Base-by-base conservation (phyloP, 2,329 filamentous ascomycete genomes). In the Ophiostoma piceae region DNA sequence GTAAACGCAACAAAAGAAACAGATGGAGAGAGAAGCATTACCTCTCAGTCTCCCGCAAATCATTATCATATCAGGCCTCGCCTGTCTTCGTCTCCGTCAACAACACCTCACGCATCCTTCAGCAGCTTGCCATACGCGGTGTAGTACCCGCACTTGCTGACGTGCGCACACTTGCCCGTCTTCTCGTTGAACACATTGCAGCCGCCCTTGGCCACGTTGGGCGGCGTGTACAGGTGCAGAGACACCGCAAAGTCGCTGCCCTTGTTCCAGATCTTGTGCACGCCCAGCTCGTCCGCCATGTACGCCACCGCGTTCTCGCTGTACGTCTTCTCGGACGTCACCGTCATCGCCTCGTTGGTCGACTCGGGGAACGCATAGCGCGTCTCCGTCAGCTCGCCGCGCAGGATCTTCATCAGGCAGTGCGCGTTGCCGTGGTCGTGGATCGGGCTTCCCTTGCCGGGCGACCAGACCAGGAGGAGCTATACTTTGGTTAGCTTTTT, bases 381-480 rank as follows among this genome's bases (percentile, higher is more conserved):
- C 22, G 91, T 94, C 81, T 97, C 94, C 74, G 88, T 91, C 71
- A 97, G 82, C 72, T 83, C 85, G 65, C 94, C 94, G 74, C 88
- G 88, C 73, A 97, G 85, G 74, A 94, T 88, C 83, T 90, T 96
- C 92, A 97, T 97, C 75, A 97, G 83, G 79, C 94, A 97, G 78
- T 97, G 94, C 54, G 93, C 92, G 72, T 94, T 92, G 77, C 89
- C 90, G 79, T 92, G 90, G 78, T 97, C 94, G 77, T 97, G 94
- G 77, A 97, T 92, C 12, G 91, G 89, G 75, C 90, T 94, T 51
- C 87, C 87, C 80, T 92, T 92, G 68, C 91, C 90, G 0, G 94
- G 93, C 19, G 88, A 90, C 94, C 94, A 97, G 54, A 96, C 93
- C 57, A 97, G 86, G 66, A 97, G 87, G 72, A 96, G 86, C 91